A percentile compares a stretch with the other conserved stretches of the same genome.
Evolutionary conservation across 345 rosid genomes (phyloP).

Genomic region (Ricinus communis): DNA sequence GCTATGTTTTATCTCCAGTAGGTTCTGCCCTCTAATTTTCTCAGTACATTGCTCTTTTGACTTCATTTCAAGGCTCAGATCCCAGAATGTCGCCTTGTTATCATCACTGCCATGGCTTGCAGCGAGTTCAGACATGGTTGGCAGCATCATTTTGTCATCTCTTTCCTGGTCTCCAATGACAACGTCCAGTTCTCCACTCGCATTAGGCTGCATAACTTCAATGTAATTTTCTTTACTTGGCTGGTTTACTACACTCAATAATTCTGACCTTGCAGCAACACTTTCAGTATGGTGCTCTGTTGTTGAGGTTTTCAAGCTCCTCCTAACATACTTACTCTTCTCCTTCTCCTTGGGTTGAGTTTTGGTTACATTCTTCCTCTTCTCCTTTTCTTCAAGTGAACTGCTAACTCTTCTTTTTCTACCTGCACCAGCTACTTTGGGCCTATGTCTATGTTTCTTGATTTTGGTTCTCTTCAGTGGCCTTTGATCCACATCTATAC

Average conservation of each 20-base stretch:
- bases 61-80: background rate
- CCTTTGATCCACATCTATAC: background rate
- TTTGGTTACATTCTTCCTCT: conserved; percentile 17
- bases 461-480: background rate
- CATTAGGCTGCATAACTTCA: background rate
- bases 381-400: background rate
- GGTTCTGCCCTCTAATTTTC: background rate
- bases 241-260: background rate
- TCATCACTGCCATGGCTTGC: background rate
- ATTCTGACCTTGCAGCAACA: background rate
- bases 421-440: conserved; percentile 28
- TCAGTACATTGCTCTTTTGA: background rate
- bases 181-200: background rate
- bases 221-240: background rate
- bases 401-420: background rate
- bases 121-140: too few species aligned
- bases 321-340: conserved; percentile 14
- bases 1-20: too few species aligned
- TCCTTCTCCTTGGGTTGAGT: background rate
- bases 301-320: background rate
- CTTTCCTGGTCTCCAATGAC: background rate
- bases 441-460: conserved; percentile 28
- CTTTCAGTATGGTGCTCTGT: background rate
- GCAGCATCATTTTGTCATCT: too few species aligned
- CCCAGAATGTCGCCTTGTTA: background rate